phyloP scores from a whole-genome alignment of 441 rosid genomes.

The Sinapis alba region DNA sequence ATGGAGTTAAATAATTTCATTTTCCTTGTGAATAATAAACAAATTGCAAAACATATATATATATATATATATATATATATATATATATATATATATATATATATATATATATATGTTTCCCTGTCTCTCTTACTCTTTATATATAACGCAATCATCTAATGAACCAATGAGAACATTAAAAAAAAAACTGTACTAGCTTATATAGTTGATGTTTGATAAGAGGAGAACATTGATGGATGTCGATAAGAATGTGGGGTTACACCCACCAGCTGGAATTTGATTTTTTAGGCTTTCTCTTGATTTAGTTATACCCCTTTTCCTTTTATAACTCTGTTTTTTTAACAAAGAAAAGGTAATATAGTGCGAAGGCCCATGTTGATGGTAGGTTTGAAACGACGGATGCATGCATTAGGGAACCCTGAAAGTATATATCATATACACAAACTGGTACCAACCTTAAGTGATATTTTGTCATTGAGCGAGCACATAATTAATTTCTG shows the following conservation, averaged over 20 bases:
- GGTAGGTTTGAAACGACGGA: conserved; percentile 43
- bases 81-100: too few relatives aligned
- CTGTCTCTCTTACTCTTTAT: neutral
- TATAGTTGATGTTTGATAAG: conserved; percentile 40
- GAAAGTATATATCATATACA: conserved; percentile 22
- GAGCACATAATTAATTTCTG: neutral
- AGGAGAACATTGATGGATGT: conserved; percentile 45
- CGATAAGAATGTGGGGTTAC: conserved; percentile 41
- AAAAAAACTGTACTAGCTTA: conserved; percentile 12
- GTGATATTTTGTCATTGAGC: neutral
- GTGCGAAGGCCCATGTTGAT: conserved; percentile 43
- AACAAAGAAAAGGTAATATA: neutral
- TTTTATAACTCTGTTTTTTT: neutral
- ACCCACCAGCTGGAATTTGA: conserved; percentile 39
- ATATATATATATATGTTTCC: too few relatives aligned
- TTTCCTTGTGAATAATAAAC: neutral
- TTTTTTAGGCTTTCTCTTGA: neutral
- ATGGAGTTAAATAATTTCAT: neutral
- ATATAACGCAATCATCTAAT: neutral
- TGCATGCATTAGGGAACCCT: conserved; percentile 41
- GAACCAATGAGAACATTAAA: neutral
- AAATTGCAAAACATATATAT: neutral
- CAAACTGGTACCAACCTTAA: neutral
- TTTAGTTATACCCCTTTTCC: conserved; percentile 14
- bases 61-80: too few relatives aligned